phyloP scores from a whole-genome alignment of 805 yeast species.

The Peterozyma xylosa region DNA sequence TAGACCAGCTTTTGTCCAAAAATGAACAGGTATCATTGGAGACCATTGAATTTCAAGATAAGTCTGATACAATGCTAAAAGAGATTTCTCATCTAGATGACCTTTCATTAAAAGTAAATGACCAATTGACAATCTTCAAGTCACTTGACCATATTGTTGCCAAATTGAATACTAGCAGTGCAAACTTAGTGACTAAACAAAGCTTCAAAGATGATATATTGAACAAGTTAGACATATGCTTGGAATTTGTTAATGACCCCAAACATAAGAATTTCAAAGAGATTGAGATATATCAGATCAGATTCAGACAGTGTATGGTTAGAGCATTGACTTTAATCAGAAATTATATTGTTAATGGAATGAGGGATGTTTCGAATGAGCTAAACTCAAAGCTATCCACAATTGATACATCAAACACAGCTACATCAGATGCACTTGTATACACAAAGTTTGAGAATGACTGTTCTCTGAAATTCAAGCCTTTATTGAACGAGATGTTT shows the following conservation, averaged over 20 bases:
- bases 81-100: conserved; percentile 34
- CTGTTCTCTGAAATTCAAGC: conserved; percentile 9
- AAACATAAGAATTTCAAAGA: conserved; percentile 53
- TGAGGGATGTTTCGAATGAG: conserved; percentile 24
- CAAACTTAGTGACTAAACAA: conserved; percentile 49
- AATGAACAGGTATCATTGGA: conserved; percentile 54
- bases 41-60: conserved; percentile 55
- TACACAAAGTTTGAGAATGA: conserved; percentile 53
- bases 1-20: conserved; percentile 40
- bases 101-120: conserved; percentile 36
- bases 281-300: conserved; percentile 54
- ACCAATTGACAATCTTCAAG: conserved; percentile 55
- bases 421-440: conserved; percentile 55
- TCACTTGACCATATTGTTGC: conserved; percentile 63
- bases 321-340: conserved; percentile 70
- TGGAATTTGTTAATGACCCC: conserved; percentile 49
- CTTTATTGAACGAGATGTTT: conserved; percentile 20
- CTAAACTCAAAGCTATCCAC: conserved; percentile 13
- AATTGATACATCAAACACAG: conserved; percentile 16
- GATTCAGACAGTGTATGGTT: conserved; percentile 79
- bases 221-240: conserved; percentile 54
- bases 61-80: conserved; percentile 41
- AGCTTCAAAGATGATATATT: conserved; percentile 47
- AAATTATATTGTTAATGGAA: conserved; percentile 48
- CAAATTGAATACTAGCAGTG: conserved; percentile 57